These are phyloP conservation scores for Phytophthora agathidicida DNA, from an alignment of 352 stramenopile genomes.

Conservation along the genomic window DNA sequence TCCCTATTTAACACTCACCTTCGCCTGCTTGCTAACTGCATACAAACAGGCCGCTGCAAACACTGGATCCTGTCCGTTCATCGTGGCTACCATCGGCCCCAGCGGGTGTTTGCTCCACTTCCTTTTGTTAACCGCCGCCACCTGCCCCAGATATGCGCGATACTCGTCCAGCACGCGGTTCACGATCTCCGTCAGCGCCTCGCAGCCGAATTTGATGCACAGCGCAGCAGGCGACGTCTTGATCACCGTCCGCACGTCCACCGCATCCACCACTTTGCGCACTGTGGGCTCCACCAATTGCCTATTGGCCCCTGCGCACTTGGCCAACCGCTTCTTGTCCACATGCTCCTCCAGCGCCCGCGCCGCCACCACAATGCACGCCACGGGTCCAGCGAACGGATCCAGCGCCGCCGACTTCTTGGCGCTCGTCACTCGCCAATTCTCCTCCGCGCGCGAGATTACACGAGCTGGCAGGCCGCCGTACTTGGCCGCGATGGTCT, in stretches of 20 bases:
- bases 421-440: conserved; percentile 52
- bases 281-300: conserved; percentile 53
- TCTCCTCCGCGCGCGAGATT: conserved; percentile 55
- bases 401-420: conserved; percentile 46
- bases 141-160: conserved; percentile 23
- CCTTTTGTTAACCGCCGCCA: conserved; percentile 20
- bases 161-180: conserved; percentile 66
- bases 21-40: conserved; percentile 68
- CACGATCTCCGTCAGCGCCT: conserved; percentile 67
- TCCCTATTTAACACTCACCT: conserved; percentile 38
- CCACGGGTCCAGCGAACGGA: conserved; percentile 53
- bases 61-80: conserved; percentile 53
- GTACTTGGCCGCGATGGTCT: conserved; percentile 48
- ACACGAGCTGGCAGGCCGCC: conserved; percentile 61
- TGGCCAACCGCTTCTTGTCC: conserved; percentile 48
- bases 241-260: conserved; percentile 52
- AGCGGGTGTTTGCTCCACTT: conserved; percentile 27
- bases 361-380: conserved; percentile 68
- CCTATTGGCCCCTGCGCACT: conserved; percentile 44
- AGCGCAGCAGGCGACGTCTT: conserved; percentile 57
- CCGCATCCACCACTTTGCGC: conserved; percentile 57
- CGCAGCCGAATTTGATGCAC: conserved; percentile 79
- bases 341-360: conserved; percentile 54
- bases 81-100: conserved; percentile 19
- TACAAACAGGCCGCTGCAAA: conserved; percentile 74